Percentiles rank a stretch among this genome's conserved stretches.
Conservation (phyloP, 2,329 filamentous ascomycete species). For the Fusarium austroafricanum region DNA sequence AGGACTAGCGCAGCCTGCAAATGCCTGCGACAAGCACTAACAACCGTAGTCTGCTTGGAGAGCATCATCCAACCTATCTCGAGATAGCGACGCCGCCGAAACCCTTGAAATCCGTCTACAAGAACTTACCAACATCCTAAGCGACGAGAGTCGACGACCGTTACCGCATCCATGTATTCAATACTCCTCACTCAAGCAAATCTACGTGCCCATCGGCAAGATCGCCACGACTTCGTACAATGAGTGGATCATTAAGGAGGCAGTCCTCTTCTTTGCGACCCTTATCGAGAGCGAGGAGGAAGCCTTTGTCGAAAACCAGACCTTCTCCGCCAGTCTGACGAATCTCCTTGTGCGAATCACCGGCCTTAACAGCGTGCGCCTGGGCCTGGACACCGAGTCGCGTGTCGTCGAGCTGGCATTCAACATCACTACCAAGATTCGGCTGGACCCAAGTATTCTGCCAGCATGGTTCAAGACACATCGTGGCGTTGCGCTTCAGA, state of each 20-base stretch:
- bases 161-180: slow-evolving; percentile 91
- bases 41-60: slow-evolving; percentile 66
- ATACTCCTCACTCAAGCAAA: slow-evolving; percentile 86
- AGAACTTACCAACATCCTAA: slow-evolving; percentile 77
- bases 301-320: slow-evolving; percentile 86
- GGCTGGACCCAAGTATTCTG: slow-evolving; percentile 86
- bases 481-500: slow-evolving; percentile 40
- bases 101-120: slow-evolving; percentile 71
- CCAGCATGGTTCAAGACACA: slow-evolving; percentile 87
- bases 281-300: slow-evolving; percentile 97
- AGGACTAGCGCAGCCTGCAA: slow-evolving; percentile 38
- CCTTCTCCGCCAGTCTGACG: slow-evolving; percentile 88
- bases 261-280: slow-evolving; percentile 87
- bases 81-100: slow-evolving; percentile 71
- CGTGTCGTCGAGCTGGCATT: slow-evolving; percentile 94
- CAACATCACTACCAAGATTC: slow-evolving; percentile 95
- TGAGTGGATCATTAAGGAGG: slow-evolving; percentile 85
- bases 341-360: slow-evolving; percentile 85
- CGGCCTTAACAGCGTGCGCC: slow-evolving; percentile 76
- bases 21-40: slow-evolving; percentile 20
- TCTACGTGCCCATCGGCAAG: slow-evolving; percentile 90
- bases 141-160: slow-evolving; percentile 88
- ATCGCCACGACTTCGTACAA: slow-evolving; percentile 88
- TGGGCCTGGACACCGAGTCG: slow-evolving; percentile 84
- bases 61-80: slow-evolving; percentile 68